Base-by-base conservation (phyloP, 2,329 filamentous ascomycete genomes). In the Trichoderma sp. region DNA sequence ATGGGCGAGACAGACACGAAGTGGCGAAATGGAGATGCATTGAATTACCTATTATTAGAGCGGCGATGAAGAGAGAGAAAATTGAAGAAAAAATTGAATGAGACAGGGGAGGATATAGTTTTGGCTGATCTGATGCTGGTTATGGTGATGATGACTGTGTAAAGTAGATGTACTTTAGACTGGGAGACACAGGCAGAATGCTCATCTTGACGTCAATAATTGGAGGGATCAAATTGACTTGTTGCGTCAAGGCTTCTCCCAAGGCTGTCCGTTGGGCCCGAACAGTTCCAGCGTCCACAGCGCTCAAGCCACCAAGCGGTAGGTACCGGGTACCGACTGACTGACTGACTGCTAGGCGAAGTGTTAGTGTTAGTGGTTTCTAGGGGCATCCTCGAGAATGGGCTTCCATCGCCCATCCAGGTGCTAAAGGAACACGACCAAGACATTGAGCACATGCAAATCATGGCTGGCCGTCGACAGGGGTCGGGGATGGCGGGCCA, bases 161-260 rank as follows among this genome's bases (percentile, higher is more conserved):
- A 27, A 27, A 27, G 27, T 27, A 27, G 27, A 27, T 27, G 16
- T 45, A 35, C 27, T 45, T 7, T 45, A 45, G 7, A 45, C 56
- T 60, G 29, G 16, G 14, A 29, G 53, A 33, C 38, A 14, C n/a
- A 27, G 12, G 31, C n/a, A 21, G 33, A 35, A 62, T 16, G 56
- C 24, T 29, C 24, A 72, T 53, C 31, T 63, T 75, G 73, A 69
- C 73, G 73, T 75, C 41, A 24, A 29, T 38, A 45, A 18, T 18
- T 7, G 14, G 38, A 45, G 7, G 41, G 41, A 18, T 41, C 16
- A 41, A 16, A 41, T 45, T 38, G 38, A 45, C 18, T n/a, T 45
- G 41, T 24, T 68, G 60, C 74, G 66, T 56, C 73, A 75, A 75
- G 74, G 74, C 74, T 41, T 71, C 45, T 33, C 27, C 45, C 66